Percentiles rank a stretch among this genome's conserved stretches.
phyloP scores from a whole-genome alignment of 768 basidiomycete species.

The Mycena vitilis region DNA sequence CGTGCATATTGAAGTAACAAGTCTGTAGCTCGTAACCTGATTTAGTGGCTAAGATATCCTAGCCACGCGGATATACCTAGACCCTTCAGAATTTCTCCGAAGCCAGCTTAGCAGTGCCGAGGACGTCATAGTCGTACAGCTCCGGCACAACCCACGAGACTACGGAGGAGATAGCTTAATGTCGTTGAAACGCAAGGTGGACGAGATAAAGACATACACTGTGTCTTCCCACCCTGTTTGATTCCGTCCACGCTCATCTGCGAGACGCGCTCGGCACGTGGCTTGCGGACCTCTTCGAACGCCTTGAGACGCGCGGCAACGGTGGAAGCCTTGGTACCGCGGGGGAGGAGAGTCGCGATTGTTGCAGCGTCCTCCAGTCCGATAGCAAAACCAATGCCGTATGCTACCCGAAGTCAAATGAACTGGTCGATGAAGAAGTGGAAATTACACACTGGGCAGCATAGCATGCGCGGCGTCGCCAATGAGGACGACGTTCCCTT shows the following conservation, averaged over 20 bases:
- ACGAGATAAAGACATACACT: background rate
- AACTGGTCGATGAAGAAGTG: background rate
- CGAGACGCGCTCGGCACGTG: conserved; percentile 16
- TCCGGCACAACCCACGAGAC: no score
- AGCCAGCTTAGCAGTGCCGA: no score
- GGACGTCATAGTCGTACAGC: no score
- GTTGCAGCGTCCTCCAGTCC: conserved; percentile 25
- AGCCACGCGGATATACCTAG: no score
- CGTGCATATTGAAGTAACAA: no score
- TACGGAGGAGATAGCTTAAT: no score
- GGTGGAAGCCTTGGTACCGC: conserved; percentile 7
- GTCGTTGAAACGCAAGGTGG: no score
- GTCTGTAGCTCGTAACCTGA: no score
- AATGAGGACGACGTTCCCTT: conserved; percentile 20
- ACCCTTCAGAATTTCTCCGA: no score
- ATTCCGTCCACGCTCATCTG: conserved; percentile 7
- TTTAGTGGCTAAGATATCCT: no score
- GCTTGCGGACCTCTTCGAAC: conserved; percentile 17
- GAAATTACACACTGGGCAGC: conserved; percentile 11
- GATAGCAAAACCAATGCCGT: conserved; percentile 16
- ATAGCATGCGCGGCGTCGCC: conserved; percentile 28
- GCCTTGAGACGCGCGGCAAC: conserved; percentile 2
- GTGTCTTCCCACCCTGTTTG: background rate
- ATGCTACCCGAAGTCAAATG: background rate
- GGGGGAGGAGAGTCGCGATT: conserved; percentile 5